Evolutionary conservation across 1,284 basidiomycete species (phyloP), one percentile per base, ranked within the genome.

Genomic region (Boletellus deceptivus): DNA sequence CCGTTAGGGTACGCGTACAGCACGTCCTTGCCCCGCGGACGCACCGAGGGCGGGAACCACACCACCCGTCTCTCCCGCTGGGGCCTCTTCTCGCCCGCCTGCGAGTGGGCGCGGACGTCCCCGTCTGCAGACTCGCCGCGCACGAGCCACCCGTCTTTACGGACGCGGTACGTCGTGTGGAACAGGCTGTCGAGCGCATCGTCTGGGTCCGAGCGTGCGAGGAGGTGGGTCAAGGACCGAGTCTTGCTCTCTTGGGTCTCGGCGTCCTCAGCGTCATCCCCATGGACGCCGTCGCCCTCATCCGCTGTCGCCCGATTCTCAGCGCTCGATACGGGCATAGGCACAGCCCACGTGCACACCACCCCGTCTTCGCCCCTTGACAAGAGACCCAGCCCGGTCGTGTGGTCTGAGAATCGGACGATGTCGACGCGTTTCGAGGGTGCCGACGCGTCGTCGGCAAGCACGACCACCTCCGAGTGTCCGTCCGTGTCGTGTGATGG

Each of bases 141-240:
- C 43, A 63, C 49, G 4, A 63, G 49, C 61, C 59, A 63, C 3
- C 61, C 61, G 3, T 61, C 61, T 43, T 61, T 61, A 0, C 46
- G 61, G 4, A 62, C 38, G n/a, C 54, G 49, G 25, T 52, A 64
- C 0, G 51, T 3, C 3, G 55, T 62, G 8, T 44, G 51, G 1
- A 50, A 29, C 17, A 37, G 36, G 8, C 34, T 4, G 24, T 63
- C 53, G 1, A 46, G 1, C 2, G 34, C 17, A 6, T 61, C 59
- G 13, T 45, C 57, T 0, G 61, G 53, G 20, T 59, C 57, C 0
- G 51, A 52, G 22, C 18, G 42, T 2, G 51, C 50, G 18, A 59
- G 33, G 0, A 60, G 46, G 59, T 34, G 6, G 29, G 24, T 17
- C 39, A n/a, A 1, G 17, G 25, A 22, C 29, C 17, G 34, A 6